These are phyloP conservation scores for Kandelia obovata DNA, from an alignment of 345 rosid genomes.

Conservation along the genomic window DNA sequence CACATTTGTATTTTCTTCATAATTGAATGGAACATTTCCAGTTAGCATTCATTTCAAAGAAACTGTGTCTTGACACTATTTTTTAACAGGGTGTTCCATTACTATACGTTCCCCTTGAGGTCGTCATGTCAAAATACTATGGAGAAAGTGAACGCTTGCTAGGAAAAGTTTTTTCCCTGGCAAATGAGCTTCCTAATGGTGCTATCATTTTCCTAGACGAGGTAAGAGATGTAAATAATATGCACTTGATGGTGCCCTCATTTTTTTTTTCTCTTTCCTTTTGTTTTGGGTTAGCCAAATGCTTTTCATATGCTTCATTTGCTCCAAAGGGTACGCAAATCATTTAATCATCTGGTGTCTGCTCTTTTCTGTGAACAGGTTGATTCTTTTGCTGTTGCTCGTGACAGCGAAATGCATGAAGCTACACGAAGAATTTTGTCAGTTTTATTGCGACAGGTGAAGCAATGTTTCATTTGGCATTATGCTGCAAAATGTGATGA, in stretches of 20 bases:
- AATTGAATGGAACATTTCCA: background rate
- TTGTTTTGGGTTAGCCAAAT: background rate
- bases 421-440: slow-evolving; percentile 91
- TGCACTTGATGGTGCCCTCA: background rate
- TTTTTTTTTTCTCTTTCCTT: background rate
- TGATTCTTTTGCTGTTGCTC: slow-evolving; percentile 85
- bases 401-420: slow-evolving; percentile 87
- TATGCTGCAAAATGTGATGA: background rate
- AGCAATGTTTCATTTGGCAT: background rate
- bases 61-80: too few species aligned
- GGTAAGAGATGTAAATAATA: slow-evolving; percentile 40
- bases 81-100: slow-evolving; percentile 69
- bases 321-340: background rate
- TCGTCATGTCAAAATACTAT: slow-evolving; percentile 82
- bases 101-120: slow-evolving; percentile 85
- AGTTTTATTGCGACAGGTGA: slow-evolving; percentile 85
- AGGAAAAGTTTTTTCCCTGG: slow-evolving; percentile 85
- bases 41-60: too few species aligned
- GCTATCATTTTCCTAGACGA: slow-evolving; percentile 88
- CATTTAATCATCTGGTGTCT: background rate
- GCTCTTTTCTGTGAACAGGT: slow-evolving; percentile 42
- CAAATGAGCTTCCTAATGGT: slow-evolving; percentile 77
- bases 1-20: background rate
- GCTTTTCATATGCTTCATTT: background rate
- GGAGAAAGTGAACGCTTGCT: slow-evolving; percentile 86